Evolutionary conservation across 805 yeast species (phyloP).

Genomic region (Scheffersomyces lignosus): DNA sequence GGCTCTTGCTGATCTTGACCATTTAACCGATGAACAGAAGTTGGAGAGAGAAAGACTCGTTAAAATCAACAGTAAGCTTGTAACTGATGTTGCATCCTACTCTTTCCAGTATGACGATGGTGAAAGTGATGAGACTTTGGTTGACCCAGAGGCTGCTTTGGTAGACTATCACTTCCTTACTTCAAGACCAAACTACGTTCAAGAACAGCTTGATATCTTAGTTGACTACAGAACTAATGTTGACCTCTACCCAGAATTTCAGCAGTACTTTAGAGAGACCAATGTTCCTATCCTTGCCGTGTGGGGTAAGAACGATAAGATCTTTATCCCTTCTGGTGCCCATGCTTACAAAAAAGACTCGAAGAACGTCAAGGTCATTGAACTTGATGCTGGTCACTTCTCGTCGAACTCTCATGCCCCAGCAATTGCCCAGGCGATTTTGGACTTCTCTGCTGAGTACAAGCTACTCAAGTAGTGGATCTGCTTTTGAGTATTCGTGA

Average conservation of each 20-base stretch:
- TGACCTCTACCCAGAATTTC: conserved; percentile 35
- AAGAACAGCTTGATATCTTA: conserved; percentile 34
- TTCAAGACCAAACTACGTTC: conserved; percentile 19
- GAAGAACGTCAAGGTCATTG: conserved; percentile 23
- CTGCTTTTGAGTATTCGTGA: neutral
- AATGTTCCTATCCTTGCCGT: conserved; percentile 34
- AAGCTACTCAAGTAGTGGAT: neutral
- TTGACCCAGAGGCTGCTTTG: conserved; percentile 32
- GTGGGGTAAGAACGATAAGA: conserved; percentile 44
- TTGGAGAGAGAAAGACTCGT: conserved; percentile 11
- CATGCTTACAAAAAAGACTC: conserved; percentile 35
- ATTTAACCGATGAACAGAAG: conserved; percentile 5
- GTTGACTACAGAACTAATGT: conserved; percentile 37
- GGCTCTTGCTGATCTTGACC: conserved; percentile 17
- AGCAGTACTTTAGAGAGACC: conserved; percentile 27
- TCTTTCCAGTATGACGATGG: conserved; percentile 33
- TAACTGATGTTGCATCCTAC: conserved; percentile 17
- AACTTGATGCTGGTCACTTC: conserved; percentile 40
- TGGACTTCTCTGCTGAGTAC: conserved; percentile 13
- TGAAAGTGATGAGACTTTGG: conserved; percentile 15
- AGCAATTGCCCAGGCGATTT: conserved; percentile 30
- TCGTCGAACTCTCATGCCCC: conserved; percentile 29
- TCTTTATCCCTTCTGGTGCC: conserved; percentile 37
- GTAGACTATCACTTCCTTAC: conserved; percentile 28
- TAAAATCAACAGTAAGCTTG: conserved; percentile 11